phyloP scores from a whole-genome alignment of 345 rosid genomes.

The Citrus inodora region DNA sequence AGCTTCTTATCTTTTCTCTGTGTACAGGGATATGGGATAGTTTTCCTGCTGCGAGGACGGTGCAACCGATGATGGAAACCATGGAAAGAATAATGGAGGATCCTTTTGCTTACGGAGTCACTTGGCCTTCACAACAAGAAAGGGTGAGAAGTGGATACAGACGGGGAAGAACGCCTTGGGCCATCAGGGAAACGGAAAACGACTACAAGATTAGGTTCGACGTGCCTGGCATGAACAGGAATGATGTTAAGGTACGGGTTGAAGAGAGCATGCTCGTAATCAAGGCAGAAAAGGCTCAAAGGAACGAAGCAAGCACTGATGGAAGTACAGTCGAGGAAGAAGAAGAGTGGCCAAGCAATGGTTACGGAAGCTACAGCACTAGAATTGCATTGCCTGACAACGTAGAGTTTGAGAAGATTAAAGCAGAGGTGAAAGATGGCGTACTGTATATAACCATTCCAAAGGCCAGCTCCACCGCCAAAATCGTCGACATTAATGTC shows the following conservation, averaged over 20 bases:
- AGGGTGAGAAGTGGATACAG: constrained; percentile 9
- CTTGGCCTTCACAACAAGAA: constrained; percentile 2
- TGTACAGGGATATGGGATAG: constrained; percentile 19
- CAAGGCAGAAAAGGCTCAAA: constrained; percentile 20
- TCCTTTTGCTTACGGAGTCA: neutral
- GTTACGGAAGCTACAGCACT: constrained; percentile 27
- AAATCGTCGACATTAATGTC: constrained; percentile 28
- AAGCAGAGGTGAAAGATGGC: constrained; percentile 43
- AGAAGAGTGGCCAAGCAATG: constrained; percentile 24
- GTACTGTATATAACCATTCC: constrained; percentile 23
- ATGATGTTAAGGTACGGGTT: constrained; percentile 29
- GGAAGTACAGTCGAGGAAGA: constrained; percentile 14
- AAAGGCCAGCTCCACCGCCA: constrained; percentile 10
- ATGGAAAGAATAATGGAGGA: constrained; percentile 23
- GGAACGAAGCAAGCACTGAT: neutral
- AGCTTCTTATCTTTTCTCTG: neutral
- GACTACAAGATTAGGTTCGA: constrained; percentile 27
- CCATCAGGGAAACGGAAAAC: constrained; percentile 19
- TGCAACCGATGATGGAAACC: constrained; percentile 28
- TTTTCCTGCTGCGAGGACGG: constrained; percentile 20
- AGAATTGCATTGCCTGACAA: constrained; percentile 43
- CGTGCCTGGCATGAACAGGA: constrained; percentile 33
- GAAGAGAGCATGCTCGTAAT: constrained; percentile 30
- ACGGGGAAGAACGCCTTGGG: constrained; percentile 28
- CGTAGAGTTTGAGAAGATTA: constrained; percentile 34